Conservation (phyloP, 148 eudicot genomes). For the Chenopodium suecicum region DNA sequence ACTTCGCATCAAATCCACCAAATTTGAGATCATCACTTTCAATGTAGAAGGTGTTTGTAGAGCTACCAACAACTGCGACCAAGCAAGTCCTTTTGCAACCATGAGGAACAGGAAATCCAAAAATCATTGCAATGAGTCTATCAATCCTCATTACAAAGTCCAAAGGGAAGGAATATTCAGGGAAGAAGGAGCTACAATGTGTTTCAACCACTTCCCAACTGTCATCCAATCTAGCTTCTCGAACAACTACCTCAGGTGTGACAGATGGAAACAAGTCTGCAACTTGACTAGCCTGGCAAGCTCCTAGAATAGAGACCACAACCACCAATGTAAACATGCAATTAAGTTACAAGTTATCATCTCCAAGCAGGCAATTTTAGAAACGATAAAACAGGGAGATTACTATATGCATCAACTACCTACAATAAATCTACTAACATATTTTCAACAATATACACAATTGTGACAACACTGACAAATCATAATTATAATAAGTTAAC, state of each 20-base stretch:
- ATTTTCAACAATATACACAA: neutral
- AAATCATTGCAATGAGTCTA: conserved; percentile 72
- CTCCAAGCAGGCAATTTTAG: neutral
- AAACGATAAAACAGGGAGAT: neutral
- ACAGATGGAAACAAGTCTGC: conserved; percentile 68
- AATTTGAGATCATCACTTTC: conserved; percentile 73
- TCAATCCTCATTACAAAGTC: conserved; percentile 83
- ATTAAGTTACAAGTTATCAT: neutral
- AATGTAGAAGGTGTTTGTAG: conserved; percentile 43
- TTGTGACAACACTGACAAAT: no score
- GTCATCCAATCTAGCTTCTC: conserved; percentile 90
- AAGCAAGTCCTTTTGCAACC: conserved; percentile 89
- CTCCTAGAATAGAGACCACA: conserved; percentile 37
- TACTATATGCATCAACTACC: neutral
- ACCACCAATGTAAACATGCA: neutral
- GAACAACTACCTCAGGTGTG: conserved; percentile 84
- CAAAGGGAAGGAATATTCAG: conserved; percentile 81
- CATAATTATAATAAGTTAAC: no score
- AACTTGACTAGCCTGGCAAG: conserved; percentile 80
- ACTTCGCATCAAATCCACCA: conserved; percentile 68
- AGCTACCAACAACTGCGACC: conserved; percentile 72
- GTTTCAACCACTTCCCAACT: conserved; percentile 99
- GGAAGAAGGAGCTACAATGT: conserved; percentile 97
- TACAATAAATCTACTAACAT: neutral
- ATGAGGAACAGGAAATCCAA: conserved; percentile 67